Evolutionary conservation across 345 rosid species (phyloP).

Genomic region (Theobroma cacao): DNA sequence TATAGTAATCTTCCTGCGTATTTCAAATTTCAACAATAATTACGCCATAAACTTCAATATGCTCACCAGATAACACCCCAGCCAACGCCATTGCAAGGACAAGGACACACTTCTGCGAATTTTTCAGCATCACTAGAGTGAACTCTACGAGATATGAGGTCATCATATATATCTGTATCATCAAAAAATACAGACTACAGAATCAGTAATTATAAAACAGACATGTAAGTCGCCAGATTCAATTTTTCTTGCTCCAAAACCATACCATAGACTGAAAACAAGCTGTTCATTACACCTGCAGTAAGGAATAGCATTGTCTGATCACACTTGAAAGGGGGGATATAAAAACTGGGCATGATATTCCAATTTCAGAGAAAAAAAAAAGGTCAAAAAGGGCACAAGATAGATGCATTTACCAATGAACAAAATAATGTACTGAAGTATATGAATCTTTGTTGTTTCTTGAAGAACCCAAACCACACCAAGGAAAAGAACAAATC

Average conservation of each 20-base stretch:
- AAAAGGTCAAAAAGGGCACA: background rate
- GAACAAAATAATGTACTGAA: conserved; percentile 59
- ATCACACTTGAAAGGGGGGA: background rate
- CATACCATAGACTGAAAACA: conserved; percentile 70
- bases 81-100: conserved; percentile 61
- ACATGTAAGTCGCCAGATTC: background rate
- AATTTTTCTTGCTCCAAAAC: conserved; percentile 9
- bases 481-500: conserved; percentile 59
- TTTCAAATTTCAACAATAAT: background rate
- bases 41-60: background rate
- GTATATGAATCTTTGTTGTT: conserved; percentile 44
- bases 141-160: conserved; percentile 72
- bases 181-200: background rate
- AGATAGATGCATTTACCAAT: conserved; percentile 40
- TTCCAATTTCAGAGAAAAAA: background rate
- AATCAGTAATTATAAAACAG: background rate
- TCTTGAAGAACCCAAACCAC: conserved; percentile 62
- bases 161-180: conserved; percentile 62
- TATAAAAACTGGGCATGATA: background rate
- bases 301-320: background rate
- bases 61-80: conserved; percentile 74
- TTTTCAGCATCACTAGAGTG: conserved; percentile 70
- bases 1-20: background rate
- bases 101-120: conserved; percentile 72
- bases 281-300: conserved; percentile 76